A percentile compares a stretch with the other conserved stretches of the same genome.
Conservation (phyloP, 352 stramenopile species). For the Blastocystis sp. region DNA sequence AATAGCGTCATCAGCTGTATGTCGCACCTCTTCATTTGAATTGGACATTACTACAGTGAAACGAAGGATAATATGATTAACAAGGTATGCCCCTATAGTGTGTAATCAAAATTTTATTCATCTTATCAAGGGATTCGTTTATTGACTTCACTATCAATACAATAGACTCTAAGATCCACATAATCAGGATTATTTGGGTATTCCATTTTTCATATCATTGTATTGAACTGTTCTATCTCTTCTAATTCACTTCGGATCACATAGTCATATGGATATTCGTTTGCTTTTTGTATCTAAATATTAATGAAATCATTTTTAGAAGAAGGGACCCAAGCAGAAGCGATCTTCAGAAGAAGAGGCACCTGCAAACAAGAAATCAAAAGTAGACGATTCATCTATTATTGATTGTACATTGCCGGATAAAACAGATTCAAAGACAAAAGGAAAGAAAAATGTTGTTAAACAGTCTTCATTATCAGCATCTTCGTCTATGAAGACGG, state of each 20-base stretch:
- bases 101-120: neutral
- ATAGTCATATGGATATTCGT: conserved; percentile 29
- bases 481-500: no score
- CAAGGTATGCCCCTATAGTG: neutral
- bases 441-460: neutral
- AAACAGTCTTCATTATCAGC: neutral
- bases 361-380: neutral
- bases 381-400: neutral
- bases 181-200: no score
- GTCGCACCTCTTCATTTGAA: conserved; percentile 44
- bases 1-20: conserved; percentile 62
- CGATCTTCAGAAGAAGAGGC: neutral
- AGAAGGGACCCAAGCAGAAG: conserved; percentile 26
- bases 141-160: no score
- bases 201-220: neutral
- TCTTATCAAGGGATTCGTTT: neutral
- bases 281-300: neutral
- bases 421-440: neutral
- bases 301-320: neutral
- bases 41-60: conserved; percentile 11
- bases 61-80: neutral
- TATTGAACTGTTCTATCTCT: neutral
- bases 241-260: neutral
- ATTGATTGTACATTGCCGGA: neutral
- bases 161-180: no score